Evolutionary conservation across 208 protist species (phyloP).

Genomic region (Leishmania tarentolae): DNA sequence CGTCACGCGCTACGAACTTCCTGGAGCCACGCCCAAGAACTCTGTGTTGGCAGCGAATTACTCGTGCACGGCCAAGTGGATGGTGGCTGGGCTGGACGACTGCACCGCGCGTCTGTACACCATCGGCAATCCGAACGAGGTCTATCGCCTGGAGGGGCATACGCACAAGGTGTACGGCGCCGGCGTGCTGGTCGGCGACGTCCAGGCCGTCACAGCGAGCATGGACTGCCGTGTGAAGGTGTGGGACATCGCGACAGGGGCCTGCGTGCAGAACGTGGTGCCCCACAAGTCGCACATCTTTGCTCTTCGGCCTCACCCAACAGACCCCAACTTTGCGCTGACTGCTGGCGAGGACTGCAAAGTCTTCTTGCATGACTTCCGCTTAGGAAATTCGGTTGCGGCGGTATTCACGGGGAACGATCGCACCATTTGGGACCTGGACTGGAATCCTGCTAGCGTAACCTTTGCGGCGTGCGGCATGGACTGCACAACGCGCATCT

Average conservation of each 20-base stretch:
- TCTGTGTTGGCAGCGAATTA: slow-evolving; percentile 31
- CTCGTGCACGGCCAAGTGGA: slow-evolving; percentile 23
- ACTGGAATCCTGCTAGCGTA: slow-evolving; percentile 34
- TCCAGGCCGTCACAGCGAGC: slow-evolving; percentile 42
- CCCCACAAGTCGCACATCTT: slow-evolving; percentile 66
- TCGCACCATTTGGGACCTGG: slow-evolving; percentile 65
- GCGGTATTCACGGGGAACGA: slow-evolving; percentile 52
- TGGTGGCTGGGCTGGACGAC: slow-evolving; percentile 42
- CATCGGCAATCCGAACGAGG: slow-evolving; percentile 26
- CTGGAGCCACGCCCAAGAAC: slow-evolving; percentile 16
- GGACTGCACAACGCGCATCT: slow-evolving; percentile 63
- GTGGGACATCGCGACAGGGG: slow-evolving; percentile 59
- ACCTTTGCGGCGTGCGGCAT: slow-evolving; percentile 65
- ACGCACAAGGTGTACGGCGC: slow-evolving; percentile 63
- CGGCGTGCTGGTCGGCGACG: slow-evolving; percentile 38
- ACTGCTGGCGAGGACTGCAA: slow-evolving; percentile 55
- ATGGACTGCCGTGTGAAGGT: slow-evolving; percentile 62
- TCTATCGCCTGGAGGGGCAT: slow-evolving; percentile 45
- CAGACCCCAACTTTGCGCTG: slow-evolving; percentile 42
- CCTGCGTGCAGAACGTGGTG: slow-evolving; percentile 22
- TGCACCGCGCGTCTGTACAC: slow-evolving; percentile 30
- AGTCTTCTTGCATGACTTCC: slow-evolving; percentile 73
- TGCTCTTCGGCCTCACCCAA: slow-evolving; percentile 40
- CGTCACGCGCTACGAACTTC: slow-evolving; percentile 28
- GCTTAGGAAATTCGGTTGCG: slow-evolving; percentile 38